A percentile compares a stretch with the other conserved stretches of the same genome.
These are phyloP conservation scores for Puccinia sorghi DNA, from an alignment of 1,284 basidiomycete species.

Conservation along the genomic window DNA sequence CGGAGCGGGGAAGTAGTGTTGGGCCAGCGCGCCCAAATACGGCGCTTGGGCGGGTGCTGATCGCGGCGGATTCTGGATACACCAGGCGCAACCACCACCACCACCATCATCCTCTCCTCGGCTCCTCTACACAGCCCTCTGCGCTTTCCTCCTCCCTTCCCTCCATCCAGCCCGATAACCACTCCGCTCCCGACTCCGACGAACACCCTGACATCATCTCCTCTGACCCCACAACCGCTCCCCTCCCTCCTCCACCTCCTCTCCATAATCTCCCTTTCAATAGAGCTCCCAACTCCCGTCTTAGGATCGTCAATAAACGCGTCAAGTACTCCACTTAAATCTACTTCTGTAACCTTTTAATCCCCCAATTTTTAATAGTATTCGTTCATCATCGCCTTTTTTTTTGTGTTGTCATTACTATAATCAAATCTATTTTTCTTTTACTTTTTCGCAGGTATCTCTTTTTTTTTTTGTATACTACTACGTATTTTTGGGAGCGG, in stretches of 20 bases:
- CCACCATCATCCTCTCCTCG: neutral
- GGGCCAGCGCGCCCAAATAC: neutral
- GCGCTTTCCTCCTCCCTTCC: neutral
- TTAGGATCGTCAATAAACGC: neutral
- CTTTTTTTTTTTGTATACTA: too few relatives aligned
- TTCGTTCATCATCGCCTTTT: neutral
- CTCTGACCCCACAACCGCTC: neutral
- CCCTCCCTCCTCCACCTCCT: neutral
- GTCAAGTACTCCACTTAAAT: slow-evolving; percentile 3
- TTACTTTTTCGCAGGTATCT: neutral
- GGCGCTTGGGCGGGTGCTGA: neutral
- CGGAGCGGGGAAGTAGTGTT: neutral
- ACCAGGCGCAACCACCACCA: neutral
- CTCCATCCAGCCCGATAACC: neutral
- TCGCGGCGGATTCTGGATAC: neutral
- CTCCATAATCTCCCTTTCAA: neutral
- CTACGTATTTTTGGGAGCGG: too few relatives aligned
- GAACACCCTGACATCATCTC: neutral
- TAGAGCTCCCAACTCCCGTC: neutral
- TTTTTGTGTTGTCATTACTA: neutral
- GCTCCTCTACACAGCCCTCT: neutral
- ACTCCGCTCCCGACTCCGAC: neutral
- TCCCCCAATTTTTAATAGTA: neutral
- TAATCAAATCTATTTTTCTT: neutral
- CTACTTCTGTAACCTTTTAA: neutral